Percentiles rank a stretch among this genome's conserved stretches.
Conservation (phyloP, 169 alveolate species). For the Plasmodium sp. region DNA sequence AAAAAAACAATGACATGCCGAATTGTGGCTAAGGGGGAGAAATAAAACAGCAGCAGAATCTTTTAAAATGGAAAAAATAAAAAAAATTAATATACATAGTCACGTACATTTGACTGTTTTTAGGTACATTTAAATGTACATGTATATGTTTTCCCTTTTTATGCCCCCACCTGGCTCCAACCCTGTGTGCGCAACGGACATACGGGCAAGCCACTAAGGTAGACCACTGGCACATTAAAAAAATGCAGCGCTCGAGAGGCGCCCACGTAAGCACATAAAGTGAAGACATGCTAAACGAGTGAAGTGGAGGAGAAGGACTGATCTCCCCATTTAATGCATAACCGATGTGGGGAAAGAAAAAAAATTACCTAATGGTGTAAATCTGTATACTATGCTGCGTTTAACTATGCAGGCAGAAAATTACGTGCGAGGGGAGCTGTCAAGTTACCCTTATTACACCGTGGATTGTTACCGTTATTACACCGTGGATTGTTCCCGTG, state of each 20-base stretch:
- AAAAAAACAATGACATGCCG: not conserved
- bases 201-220: not conserved
- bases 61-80: not conserved
- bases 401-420: not conserved
- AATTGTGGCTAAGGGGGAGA: not conserved
- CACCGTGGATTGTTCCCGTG: not conserved
- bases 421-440: not conserved
- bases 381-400: not conserved
- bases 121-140: not conserved
- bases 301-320: not conserved
- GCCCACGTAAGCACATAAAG: not conserved
- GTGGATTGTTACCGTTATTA: not conserved
- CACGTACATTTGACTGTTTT: not conserved
- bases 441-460: not conserved
- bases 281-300: not conserved
- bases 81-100: not conserved
- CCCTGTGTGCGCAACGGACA: not conserved
- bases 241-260: not conserved
- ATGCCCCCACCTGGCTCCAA: not conserved
- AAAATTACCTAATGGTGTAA: not conserved
- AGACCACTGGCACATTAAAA: not conserved
- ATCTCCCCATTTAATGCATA: not conserved
- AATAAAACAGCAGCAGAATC: not conserved
- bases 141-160: not conserved
- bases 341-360: not conserved